A percentile compares a stretch with the other conserved stretches of the same genome.
Conservation (phyloP, 257 asterid species). For the Lycium barbarum region DNA sequence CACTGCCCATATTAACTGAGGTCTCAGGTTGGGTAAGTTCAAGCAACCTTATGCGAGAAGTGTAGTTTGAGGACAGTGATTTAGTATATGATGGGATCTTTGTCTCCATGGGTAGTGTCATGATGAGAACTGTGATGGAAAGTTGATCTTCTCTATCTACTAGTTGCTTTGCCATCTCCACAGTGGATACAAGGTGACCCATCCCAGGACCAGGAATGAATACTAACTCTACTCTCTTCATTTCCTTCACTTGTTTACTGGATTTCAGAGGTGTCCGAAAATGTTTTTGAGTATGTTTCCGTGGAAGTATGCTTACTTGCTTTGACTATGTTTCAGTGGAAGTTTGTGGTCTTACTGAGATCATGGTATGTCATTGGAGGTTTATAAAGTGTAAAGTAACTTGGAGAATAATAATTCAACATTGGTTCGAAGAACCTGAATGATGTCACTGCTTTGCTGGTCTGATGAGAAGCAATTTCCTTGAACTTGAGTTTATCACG, state of each 20-base stretch:
- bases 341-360: too few relatives aligned
- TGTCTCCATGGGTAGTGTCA: constrained; percentile 38
- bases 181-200: constrained; percentile 26
- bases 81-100: constrained; percentile 27
- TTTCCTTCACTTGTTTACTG: not conserved
- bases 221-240: not conserved
- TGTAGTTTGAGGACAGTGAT: constrained; percentile 20
- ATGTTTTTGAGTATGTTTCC: too few relatives aligned
- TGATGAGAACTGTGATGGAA: constrained; percentile 47
- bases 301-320: too few relatives aligned
- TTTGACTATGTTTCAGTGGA: not conserved
- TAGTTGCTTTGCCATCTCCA: constrained; percentile 45
- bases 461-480: too few relatives aligned
- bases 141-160: constrained; percentile 40
- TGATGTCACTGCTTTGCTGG: too few relatives aligned
- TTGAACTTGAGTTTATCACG: too few relatives aligned
- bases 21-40: constrained; percentile 29
- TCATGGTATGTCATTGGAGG: too few relatives aligned
- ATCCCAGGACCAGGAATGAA: constrained; percentile 29
- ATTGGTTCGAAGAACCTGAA: too few relatives aligned
- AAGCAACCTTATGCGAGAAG: constrained; percentile 4
- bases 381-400: too few relatives aligned
- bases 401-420: too few relatives aligned
- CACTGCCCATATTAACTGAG: not conserved
- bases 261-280: too few relatives aligned